Evolutionary conservation across 768 basidiomycete species (phyloP), one percentile per base, ranked within the genome.

Genomic region (Dentipellis sp.): DNA sequence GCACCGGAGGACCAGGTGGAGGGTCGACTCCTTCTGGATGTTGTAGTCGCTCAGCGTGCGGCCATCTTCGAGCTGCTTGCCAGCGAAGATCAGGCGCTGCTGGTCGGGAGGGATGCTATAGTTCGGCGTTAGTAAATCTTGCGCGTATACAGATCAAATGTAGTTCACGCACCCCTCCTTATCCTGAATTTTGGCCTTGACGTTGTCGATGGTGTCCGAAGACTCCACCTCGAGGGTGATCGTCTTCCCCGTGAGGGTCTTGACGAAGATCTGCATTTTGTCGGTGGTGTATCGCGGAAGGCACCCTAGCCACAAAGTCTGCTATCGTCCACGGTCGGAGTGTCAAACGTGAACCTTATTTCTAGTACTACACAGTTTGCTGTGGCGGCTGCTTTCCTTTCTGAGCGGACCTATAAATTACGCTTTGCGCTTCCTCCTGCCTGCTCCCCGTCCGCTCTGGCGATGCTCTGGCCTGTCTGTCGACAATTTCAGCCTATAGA

Each of bases 211-310:
- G 66, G 92, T 94, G 78, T 94, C 91, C 59, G 88, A 90, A 68
- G 91, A 91, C 81, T 94, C 92, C 72, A 94, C 92, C 86, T 97
- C 94, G 59, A 95, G 88, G 79, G 93, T 94, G 84, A 97, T 97
- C 62, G 92, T 94, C 87, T 94, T 91, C 61, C 88, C 89, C 71
- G 91, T 94, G 64, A 94, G 88, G 78, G 91, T 94, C 75, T 81
- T 86, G 74, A 86, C 84, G 77, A 87, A 87, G 71, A 87, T 87
- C 73, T 71, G 70, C 70, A 71, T 71, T 68, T 70, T 63, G 54
- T 21, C 12, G 35, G 55, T 50, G 19, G 53, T 48, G 22, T 29
- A 21, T 50, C 14, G 10, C 37, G 52, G 8, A 16, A 12, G 12
- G 34, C 22, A 22, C 16, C 29, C 23, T 52, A 11, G 40, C 22